Conservation (phyloP, 192 early-diverging fungal species). For the Rhizophagus prolifer region DNA sequence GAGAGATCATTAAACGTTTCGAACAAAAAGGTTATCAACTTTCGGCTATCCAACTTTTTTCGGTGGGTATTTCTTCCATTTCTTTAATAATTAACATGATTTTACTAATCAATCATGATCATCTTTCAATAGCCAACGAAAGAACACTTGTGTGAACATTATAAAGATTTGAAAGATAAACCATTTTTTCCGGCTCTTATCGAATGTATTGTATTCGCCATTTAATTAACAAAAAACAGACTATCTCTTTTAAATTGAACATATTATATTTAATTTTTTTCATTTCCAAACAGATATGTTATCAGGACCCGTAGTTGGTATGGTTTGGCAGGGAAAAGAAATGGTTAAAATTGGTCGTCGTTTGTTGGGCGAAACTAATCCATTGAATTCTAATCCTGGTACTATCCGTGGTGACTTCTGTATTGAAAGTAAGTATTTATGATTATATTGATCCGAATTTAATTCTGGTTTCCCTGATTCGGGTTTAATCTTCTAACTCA, state of each 20-base stretch:
- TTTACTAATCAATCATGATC: not conserved
- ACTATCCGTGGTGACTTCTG: conserved; percentile 96
- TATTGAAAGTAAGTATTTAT: conserved; percentile 62
- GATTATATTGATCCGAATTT: not conserved
- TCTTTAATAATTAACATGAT: not conserved
- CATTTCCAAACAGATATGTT: conserved; percentile 61
- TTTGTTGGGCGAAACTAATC: conserved; percentile 91
- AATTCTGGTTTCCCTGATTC: no score
- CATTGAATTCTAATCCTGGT: conserved; percentile 82
- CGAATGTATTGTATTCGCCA: conserved; percentile 7
- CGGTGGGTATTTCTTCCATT: conserved; percentile 25
- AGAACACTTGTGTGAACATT: conserved; percentile 70
- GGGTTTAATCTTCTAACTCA: not conserved
- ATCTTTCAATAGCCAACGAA: conserved; percentile 27
- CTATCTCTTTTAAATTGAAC: not conserved
- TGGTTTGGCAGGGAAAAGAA: conserved; percentile 91
- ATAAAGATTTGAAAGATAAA: conserved; percentile 79
- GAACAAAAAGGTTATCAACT: conserved; percentile 90
- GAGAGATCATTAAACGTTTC: conserved; percentile 93
- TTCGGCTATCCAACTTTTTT: conserved; percentile 73
- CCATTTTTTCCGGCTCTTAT: conserved; percentile 88
- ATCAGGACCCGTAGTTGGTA: conserved; percentile 92
- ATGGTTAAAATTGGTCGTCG: conserved; percentile 88
- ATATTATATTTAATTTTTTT: not conserved
- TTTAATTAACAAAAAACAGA: not conserved